Base-by-base conservation (phyloP, 257 asterid species). In the Solanum commersonii region DNA sequence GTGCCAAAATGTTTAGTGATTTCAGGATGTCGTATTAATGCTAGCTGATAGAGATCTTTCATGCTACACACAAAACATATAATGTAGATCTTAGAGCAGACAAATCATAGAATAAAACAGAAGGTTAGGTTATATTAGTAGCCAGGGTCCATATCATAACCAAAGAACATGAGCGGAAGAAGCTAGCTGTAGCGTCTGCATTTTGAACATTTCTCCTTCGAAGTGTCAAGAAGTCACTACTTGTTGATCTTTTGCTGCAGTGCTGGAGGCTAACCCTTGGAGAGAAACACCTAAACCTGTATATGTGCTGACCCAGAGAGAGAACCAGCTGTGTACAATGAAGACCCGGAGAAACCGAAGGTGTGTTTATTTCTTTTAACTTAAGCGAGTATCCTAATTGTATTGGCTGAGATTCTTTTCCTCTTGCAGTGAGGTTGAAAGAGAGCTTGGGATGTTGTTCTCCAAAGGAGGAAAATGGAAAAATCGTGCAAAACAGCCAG, bases 251-350 rank as follows among this genome's bases (percentile, higher is more conserved):
- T 86, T 71, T 22, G n/a, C 25, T 88, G 91, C 91, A 96, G 99
- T 96, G 70, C 87, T 96, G 94, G 98, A 96, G 91, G 95, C 96
- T 77, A 95, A 96, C 63, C 99, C 99, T 46, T 96, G 99, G 99
- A 93, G 98, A 88, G 99, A 95, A 90, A 13, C 92, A n/a, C 90
- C 96, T 34, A 96, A 96, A 91, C 92, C 98, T 90, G 98, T 96
- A 38, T 96, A 93, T 89, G 99, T 96, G 84, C 92, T 96, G 88
- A 96, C 98, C 84, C 98, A 95, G 87, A 94, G 92, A 90, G 99
- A 95, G 84, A 95, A 96, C 91, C 98, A 95, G 90, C 87, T 96
- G 38, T 96, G 99, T 82, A 95, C 99, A 5, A 96, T 96, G 99
- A 95, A 93, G 91, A 96, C 98, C 87, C 94, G 98, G 60, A 93